phyloP scores from a whole-genome alignment of 192 early-diverging fungal species.

The Diversispora epigaea region DNA sequence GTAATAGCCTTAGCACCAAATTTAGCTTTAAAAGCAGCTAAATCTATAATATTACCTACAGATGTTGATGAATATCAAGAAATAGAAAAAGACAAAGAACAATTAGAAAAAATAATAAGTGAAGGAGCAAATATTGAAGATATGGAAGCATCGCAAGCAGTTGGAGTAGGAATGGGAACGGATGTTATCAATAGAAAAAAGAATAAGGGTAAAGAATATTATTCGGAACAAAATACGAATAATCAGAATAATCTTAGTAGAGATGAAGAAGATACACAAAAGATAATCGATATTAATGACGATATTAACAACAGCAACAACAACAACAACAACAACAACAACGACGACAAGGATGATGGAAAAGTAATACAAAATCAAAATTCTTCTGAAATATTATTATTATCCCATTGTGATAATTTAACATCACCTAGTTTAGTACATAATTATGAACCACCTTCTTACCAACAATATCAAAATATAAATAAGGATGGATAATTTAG shows the following conservation, averaged over 20 bases:
- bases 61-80: constrained; percentile 50
- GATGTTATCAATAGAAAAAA: background rate
- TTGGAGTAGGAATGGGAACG: too few relatives aligned
- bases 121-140: background rate
- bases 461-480: background rate
- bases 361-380: background rate
- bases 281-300: background rate
- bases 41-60: constrained; percentile 38
- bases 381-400: background rate
- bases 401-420: background rate
- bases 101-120: background rate
- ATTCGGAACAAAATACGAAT: background rate
- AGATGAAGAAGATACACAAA: too few relatives aligned
- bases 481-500: background rate
- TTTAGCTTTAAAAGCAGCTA: constrained; percentile 48
- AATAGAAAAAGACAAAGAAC: constrained; percentile 39
- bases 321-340: background rate
- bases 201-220: background rate
- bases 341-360: background rate
- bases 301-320: background rate
- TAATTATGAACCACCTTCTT: background rate
- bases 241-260: too few relatives aligned
- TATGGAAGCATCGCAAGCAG: background rate
- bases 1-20: constrained; percentile 54
- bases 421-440: background rate